Base-by-base conservation (phyloP, 129 eudicot genomes). In the Tanacetum coccineum region DNA sequence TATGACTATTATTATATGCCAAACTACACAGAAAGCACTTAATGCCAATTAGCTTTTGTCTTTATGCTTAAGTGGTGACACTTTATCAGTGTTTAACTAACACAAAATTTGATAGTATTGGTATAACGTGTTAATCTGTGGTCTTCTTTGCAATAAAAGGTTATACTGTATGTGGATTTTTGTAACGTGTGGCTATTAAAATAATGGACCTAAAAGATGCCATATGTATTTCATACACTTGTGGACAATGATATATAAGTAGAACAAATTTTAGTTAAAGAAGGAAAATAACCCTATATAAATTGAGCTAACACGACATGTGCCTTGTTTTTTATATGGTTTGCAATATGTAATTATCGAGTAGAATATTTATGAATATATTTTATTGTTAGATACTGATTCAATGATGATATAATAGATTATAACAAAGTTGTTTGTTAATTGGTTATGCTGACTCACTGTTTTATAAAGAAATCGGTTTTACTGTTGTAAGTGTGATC, bases 311-410 rank as follows among this genome's bases (percentile, higher is more conserved):
- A 18, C 3, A 13, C 1, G 21, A 46, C 40, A 18, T 44, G 52
- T 45, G 64, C 10, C 17, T 40, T 4, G 20, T 26, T 20, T 39
- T 55, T 46, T 55, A n/a, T 9, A 13, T 4, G 6, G 15, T 32
- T 32, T 36, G 13, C 20, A 11, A 19, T 26, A 48, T 28, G 25
- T 28, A 11, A 49, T 36, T 44, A 36, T 44, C 5, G 10, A 49
- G 59, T 28, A 18, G 47, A 50, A 26, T 48, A 26, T 26, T 26
- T 50, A 12, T 1, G 5, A 44, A 11, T 63, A 28, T 13, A 4
- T 42, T 30, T n/a, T 15, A 15, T 22, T 51, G 18, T 47, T 67
- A 51, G 72, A 53, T 68, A 52, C 73, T 5, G 40, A 68, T 68
- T 53, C 21, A 14, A 11, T 18, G 20, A 28, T 19, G 61, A 15